Evolutionary conservation across 1,284 basidiomycete species (phyloP).

Genomic region (Thelephora terrestris): DNA sequence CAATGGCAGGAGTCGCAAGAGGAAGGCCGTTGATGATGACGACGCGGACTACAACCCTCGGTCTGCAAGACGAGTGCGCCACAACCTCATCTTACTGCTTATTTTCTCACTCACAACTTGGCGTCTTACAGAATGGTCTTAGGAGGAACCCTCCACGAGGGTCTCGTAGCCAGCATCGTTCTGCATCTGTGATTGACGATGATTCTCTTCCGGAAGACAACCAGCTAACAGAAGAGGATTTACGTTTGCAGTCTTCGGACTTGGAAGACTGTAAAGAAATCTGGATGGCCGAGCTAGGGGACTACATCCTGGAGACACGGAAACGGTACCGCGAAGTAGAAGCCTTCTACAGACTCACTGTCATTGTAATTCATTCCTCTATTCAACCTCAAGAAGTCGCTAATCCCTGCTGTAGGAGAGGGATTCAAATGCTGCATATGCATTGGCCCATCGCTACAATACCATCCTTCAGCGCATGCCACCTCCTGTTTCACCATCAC

Average conservation of each 20-base stretch:
- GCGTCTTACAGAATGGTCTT: constrained; percentile 23
- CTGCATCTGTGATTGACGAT: constrained; percentile 24
- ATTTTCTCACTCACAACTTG: constrained; percentile 4
- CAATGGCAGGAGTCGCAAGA: constrained; percentile 35
- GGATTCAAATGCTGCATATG: constrained; percentile 47
- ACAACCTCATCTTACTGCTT: neutral
- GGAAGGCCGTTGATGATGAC: constrained; percentile 36
- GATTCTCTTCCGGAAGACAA: constrained; percentile 22
- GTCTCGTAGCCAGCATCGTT: constrained; percentile 28
- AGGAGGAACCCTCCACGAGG: constrained; percentile 33
- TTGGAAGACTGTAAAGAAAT: constrained; percentile 68
- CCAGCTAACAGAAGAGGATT: constrained; percentile 36
- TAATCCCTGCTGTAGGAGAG: constrained; percentile 42
- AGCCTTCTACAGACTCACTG: constrained; percentile 58
- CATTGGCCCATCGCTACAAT: constrained; percentile 56
- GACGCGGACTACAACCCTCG: constrained; percentile 48
- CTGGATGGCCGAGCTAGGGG: constrained; percentile 56
- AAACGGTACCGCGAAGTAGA: constrained; percentile 61
- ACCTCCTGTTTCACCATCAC: constrained; percentile 40
- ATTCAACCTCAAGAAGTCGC: neutral
- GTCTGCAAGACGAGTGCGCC: constrained; percentile 43
- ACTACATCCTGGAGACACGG: constrained; percentile 61
- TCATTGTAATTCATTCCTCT: constrained; percentile 35
- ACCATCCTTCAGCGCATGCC: constrained; percentile 55
- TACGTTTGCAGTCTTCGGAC: constrained; percentile 53